phyloP scores from a whole-genome alignment of 441 rosid genomes.

The Populus tomentosa region DNA sequence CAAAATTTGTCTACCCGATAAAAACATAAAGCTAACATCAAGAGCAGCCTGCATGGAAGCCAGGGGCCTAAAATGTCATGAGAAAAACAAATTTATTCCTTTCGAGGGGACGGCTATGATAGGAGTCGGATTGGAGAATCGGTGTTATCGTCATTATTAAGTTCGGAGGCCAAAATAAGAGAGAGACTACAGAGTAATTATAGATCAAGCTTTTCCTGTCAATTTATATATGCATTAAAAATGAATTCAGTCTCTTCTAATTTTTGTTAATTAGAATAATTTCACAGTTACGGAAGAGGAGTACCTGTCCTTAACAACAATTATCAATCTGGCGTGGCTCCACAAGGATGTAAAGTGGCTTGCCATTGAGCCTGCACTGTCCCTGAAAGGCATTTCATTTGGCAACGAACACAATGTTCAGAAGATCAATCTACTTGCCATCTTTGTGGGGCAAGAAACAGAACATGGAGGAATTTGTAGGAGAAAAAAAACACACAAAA shows the following conservation, averaged over 20 bases:
- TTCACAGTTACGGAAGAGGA: neutral
- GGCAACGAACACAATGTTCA: neutral
- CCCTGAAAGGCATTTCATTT: slow-evolving; percentile 42
- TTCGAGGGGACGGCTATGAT: too few relatives aligned
- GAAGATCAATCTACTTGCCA: neutral
- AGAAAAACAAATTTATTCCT: too few relatives aligned
- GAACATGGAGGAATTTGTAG: neutral
- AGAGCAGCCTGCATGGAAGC: too few relatives aligned
- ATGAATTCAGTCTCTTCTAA: neutral
- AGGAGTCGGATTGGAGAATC: too few relatives aligned
- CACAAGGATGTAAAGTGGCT: slow-evolving; percentile 84
- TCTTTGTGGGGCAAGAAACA: neutral
- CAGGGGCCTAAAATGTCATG: too few relatives aligned
- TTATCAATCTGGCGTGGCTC: slow-evolving; percentile 72
- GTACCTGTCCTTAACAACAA: slow-evolving; percentile 37
- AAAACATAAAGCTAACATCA: too few relatives aligned
- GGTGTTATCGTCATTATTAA: too few relatives aligned
- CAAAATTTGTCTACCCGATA: too few relatives aligned
- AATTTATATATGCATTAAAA: neutral
- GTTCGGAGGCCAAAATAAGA: too few relatives aligned
- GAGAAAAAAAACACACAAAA: neutral
- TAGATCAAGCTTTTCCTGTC: neutral
- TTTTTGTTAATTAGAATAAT: neutral
- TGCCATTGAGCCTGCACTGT: slow-evolving; percentile 72
- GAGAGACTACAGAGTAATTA: neutral